Evolutionary conservation across 306 rosid species (phyloP), one percentile per base, ranked within the genome.

Genomic region (Medicago lupulina): DNA sequence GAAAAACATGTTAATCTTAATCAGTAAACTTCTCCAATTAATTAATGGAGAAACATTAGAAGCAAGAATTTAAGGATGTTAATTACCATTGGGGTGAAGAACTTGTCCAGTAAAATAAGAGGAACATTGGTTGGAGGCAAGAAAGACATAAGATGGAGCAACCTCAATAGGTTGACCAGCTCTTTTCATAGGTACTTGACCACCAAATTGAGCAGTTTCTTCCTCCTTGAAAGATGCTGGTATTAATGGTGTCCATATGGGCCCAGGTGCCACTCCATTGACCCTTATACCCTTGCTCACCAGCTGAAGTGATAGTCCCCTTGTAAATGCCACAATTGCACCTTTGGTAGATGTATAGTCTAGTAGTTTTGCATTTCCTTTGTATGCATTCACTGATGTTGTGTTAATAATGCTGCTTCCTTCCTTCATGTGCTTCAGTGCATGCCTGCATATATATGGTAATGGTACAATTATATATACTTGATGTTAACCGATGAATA

Each of bases 111-210:
- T 84, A 1, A 87, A 83, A 80, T 88, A 89, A 57, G 93, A 91
- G 61, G 96, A 89, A 64, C 85, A 87, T 3, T 80, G 84, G 58
- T 91, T 86, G 89, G 83, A 84, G 2, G 96, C 97, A 54, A 93
- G 93, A 75, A 93, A 93, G n/a, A 85, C 85, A 70, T 38, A 85
- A 4, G 89, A 84, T 0, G 97, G 96, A 28, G 96, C 98, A 61
- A 93, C 92, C 83, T 93, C 97, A 63, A 83, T 67, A 1, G 96
- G 98, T 19, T 93, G 96, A 9, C 98, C 92, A 67, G 93, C 93
- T 69, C 97, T 86, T 31, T 85, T 83, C 97, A 93, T 91, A 1
- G 90, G 93, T 25, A 85, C 96, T 44, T 88, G 51, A 1, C 50
- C 61, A 3, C 96, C 91, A 43, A 89, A 91, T 9, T 81, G 55